Conservation (phyloP, 1,284 basidiomycete species). For the Ceraceosorus bombacis region DNA sequence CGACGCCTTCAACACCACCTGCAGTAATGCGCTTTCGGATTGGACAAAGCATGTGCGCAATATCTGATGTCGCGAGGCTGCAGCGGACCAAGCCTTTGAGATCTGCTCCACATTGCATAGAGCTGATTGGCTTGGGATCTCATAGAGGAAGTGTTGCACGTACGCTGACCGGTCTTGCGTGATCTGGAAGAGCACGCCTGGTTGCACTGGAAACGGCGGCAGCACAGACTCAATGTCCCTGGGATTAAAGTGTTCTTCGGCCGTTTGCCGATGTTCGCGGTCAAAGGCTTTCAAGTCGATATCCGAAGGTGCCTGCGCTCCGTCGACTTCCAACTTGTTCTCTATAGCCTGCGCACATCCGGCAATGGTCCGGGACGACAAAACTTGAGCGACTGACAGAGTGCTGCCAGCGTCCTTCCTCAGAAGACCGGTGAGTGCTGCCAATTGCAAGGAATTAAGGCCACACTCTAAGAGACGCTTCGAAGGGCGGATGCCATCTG, state of each 20-base stretch:
- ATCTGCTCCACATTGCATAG: background rate
- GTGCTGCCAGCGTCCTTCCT: background rate
- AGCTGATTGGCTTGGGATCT: background rate
- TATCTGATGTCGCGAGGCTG: background rate
- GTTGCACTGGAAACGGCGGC: background rate
- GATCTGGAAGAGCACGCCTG: conserved; percentile 1
- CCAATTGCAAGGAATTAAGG: background rate
- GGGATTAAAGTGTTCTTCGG: background rate
- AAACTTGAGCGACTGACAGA: background rate
- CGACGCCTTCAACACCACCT: background rate
- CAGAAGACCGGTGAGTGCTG: background rate
- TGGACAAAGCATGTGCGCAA: background rate
- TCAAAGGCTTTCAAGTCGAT: background rate
- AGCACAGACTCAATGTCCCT: background rate
- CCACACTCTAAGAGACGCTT: background rate
- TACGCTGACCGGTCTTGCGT: background rate
- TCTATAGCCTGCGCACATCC: background rate
- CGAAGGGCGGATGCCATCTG: background rate
- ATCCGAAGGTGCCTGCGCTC: background rate
- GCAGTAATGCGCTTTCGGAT: background rate
- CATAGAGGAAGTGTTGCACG: background rate
- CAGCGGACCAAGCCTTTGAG: background rate
- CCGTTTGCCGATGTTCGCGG: background rate
- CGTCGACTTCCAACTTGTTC: background rate
- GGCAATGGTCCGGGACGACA: background rate